These are phyloP conservation scores for Solanum chaucha DNA, from an alignment of 257 asterid genomes.

Conservation along the genomic window DNA sequence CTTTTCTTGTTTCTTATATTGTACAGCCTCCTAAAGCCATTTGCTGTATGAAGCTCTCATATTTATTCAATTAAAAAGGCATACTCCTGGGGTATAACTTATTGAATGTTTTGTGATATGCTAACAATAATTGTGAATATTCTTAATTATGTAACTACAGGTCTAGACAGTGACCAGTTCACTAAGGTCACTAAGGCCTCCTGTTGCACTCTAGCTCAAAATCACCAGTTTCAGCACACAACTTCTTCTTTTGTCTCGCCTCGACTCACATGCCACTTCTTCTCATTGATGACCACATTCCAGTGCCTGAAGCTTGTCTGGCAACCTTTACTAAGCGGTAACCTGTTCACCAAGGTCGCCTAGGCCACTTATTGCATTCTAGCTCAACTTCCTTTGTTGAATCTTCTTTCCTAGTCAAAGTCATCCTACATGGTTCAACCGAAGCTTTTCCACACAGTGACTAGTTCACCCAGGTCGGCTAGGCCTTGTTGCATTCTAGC, in stretches of 20 bases:
- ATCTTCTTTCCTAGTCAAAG: neutral
- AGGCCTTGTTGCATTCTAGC: neutral
- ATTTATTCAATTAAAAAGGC: neutral
- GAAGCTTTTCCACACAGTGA: neutral
- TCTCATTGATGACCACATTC: neutral
- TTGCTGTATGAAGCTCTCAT: neutral
- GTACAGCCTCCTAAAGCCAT: neutral
- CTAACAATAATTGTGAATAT: neutral
- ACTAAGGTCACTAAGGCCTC: neutral
- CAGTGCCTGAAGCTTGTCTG: neutral
- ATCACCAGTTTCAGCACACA: neutral
- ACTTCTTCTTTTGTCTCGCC: neutral
- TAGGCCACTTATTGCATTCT: neutral
- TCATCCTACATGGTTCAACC: neutral
- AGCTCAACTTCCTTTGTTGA: neutral
- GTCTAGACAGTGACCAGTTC: neutral
- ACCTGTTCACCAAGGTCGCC: neutral
- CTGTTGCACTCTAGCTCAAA: neutral
- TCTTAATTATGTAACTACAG: neutral
- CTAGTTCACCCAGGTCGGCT: neutral
- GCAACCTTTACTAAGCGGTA: neutral
- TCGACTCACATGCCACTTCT: neutral
- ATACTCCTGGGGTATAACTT: neutral
- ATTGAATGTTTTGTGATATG: neutral
- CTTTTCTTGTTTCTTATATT: too few species aligned